Conservation (phyloP, 768 basidiomycete genomes). For the Amanita fuliginea region DNA sequence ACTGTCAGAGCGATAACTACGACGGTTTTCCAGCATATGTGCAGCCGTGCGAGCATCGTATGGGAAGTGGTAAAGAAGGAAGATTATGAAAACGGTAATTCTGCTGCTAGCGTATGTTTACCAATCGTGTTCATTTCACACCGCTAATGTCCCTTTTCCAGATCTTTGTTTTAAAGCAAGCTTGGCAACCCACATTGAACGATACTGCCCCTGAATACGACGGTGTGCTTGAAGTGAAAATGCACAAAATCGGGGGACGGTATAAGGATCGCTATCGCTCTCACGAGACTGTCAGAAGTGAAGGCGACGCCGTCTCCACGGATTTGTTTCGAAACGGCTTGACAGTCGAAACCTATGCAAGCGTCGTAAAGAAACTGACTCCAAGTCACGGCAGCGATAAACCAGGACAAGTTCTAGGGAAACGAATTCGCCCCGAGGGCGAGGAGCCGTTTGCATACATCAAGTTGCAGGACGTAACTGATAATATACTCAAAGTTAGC, state of each 20-base stretch:
- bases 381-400: background rate
- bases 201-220: background rate
- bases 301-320: background rate
- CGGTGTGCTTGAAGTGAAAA: background rate
- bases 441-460: no score
- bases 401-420: background rate
- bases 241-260: background rate
- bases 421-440: no score
- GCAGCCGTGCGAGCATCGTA: background rate
- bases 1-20: background rate
- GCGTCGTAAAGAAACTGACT: background rate
- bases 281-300: background rate
- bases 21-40: background rate
- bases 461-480: background rate
- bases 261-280: background rate
- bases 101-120: background rate
- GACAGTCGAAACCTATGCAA: background rate
- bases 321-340: background rate
- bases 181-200: background rate
- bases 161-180: background rate
- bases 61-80: background rate
- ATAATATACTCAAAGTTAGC: background rate
- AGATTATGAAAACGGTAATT: background rate
- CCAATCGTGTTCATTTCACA: background rate
- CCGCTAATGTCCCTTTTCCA: background rate